Evolutionary conservation across 2,329 filamentous ascomycete species (phyloP).

Genomic region (Bisporella sp.): DNA sequence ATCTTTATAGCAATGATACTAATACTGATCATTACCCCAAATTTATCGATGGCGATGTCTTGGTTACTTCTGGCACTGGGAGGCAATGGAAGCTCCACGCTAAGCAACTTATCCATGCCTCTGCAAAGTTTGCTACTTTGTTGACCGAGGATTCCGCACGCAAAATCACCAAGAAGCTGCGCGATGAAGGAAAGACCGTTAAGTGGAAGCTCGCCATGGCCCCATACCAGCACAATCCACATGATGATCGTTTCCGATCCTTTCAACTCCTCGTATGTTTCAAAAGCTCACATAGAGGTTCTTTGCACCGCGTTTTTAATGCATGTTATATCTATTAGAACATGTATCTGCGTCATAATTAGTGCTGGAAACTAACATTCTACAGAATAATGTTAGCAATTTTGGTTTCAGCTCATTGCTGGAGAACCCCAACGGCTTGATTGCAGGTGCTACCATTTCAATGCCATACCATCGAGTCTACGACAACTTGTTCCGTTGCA

Average conservation of each 20-base stretch:
- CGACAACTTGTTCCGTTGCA: constrained; percentile 22
- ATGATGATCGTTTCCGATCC: constrained; percentile 14
- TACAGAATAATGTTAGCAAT: no score
- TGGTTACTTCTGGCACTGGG: constrained; percentile 18
- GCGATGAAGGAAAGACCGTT: constrained; percentile 9
- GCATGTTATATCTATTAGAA: no score
- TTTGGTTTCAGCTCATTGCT: no score
- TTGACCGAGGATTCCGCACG: constrained; percentile 4
- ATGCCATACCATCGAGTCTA: constrained; percentile 9
- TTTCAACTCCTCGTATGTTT: constrained; percentile 20
- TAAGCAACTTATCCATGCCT: constrained; percentile 13
- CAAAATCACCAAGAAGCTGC: constrained; percentile 10
- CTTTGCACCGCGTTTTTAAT: no score
- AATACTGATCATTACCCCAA: constrained; percentile 1
- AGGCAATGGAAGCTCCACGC: constrained; percentile 20
- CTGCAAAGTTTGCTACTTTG: constrained; percentile 7
- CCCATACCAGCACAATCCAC: background rate
- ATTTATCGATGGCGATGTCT: constrained; percentile 20
- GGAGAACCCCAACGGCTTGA: no score
- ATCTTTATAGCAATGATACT: no score
- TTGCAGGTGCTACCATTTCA: no score
- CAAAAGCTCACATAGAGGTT: no score
- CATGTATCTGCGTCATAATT: no score
- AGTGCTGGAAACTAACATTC: no score
- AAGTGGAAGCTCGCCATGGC: constrained; percentile 19